Percentiles rank a stretch among this genome's conserved stretches.
These are phyloP conservation scores for Xylaria sp. DNA, from an alignment of 2,329 filamentous ascomycete species.

Conservation along the genomic window DNA sequence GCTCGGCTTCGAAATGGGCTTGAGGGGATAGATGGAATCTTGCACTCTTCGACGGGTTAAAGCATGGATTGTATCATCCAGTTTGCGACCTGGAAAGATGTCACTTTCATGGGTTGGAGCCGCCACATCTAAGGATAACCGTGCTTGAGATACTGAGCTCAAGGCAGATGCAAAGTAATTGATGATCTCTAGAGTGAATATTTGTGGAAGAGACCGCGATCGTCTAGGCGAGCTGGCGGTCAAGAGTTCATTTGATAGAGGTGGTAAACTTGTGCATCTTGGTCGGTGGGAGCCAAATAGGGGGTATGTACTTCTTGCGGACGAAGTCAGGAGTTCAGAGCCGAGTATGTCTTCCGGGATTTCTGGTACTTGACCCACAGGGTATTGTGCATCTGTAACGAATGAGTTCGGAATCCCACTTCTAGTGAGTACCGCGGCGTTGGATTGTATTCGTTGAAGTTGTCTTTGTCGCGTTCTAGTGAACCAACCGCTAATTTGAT, in stretches of 20 bases:
- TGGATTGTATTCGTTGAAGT: neutral
- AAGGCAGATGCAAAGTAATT: neutral
- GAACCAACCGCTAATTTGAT: constrained; percentile 2
- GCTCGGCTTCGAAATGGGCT: neutral
- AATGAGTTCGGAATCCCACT: neutral
- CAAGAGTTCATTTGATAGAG: neutral
- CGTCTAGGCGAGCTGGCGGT: neutral
- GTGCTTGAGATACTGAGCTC: neutral
- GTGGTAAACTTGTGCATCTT: neutral
- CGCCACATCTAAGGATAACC: neutral
- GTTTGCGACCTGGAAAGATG: neutral
- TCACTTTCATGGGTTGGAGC: neutral
- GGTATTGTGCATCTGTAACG: neutral
- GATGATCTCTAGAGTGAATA: neutral
- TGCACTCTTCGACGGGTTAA: neutral
- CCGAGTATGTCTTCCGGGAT: neutral
- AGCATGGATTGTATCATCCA: neutral
- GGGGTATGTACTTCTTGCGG: neutral
- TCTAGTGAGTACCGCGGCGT: neutral
- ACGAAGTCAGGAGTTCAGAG: neutral
- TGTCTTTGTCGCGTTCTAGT: neutral
- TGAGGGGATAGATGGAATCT: neutral
- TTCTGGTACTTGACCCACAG: neutral
- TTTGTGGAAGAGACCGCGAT: neutral
- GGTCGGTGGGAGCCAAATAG: neutral